Conservation (phyloP, 2,329 filamentous ascomycete genomes). For the Penicillium sp. region DNA sequence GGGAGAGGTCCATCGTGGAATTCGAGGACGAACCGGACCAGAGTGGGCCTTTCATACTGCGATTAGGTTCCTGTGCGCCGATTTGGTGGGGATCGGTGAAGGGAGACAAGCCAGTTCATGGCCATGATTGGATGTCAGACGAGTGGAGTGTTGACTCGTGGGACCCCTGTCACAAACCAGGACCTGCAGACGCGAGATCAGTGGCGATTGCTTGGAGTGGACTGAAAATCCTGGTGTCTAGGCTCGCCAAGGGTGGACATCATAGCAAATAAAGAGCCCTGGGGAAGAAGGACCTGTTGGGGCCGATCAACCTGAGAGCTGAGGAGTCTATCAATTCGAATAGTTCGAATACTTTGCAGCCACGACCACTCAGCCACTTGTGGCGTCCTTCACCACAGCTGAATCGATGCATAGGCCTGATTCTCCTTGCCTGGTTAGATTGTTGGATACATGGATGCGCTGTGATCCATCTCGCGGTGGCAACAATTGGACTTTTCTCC, state of each 20-base stretch:
- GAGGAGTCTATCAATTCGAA: background rate
- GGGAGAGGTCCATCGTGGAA: slow-evolving; percentile 3
- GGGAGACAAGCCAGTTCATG: slow-evolving; percentile 4
- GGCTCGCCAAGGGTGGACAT: too few species aligned
- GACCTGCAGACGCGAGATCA: slow-evolving; percentile 3
- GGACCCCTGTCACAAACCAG: slow-evolving; percentile 8
- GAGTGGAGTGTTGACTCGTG: slow-evolving; percentile 5
- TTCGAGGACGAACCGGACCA: slow-evolving; percentile 1
- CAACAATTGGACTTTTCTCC: background rate
- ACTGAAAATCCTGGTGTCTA: too few species aligned
- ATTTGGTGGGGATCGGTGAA: slow-evolving; percentile 9
- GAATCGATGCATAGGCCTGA: slow-evolving; percentile 4
- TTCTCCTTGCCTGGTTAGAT: background rate
- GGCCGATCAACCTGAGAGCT: too few species aligned
- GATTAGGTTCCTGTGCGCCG: slow-evolving; percentile 20
- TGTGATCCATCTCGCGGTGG: background rate
- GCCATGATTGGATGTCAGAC: slow-evolving; percentile 13
- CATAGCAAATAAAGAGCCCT: too few species aligned
- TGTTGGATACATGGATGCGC: too few species aligned
- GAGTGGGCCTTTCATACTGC: slow-evolving; percentile 7
- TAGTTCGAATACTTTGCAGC: slow-evolving; percentile 4
- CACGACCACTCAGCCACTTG: slow-evolving; percentile 21
- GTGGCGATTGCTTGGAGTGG: background rate
- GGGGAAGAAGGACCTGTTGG: too few species aligned
- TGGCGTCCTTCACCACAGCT: slow-evolving; percentile 15